Evolutionary conservation across 1,284 basidiomycete species (phyloP), one percentile per base, ranked within the genome.

Genomic region (Gomphus bonarii): DNA sequence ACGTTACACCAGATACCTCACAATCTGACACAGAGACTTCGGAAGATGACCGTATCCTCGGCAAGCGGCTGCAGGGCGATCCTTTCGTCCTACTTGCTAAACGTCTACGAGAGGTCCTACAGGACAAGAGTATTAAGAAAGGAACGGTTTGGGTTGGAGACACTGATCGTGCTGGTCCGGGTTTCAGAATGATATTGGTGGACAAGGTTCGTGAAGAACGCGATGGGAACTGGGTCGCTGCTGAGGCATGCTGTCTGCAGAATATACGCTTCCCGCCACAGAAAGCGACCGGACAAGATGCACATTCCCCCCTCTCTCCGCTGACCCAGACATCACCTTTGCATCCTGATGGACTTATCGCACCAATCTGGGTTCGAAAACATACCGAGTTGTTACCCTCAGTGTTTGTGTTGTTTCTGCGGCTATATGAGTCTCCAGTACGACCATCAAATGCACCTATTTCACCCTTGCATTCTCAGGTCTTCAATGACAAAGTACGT

Each of bases 321-420:
- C 72, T 97, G 28, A 91, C 90, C 0, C 85, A 88, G 0, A 79
- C 85, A 1, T 95, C 92, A 0, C 95, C 95, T 0, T 75, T 97
- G 14, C 81, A 91, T 68, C 95, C 95, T 0, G 95, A 99, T 68
- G 95, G 95, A 0, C 73, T 99, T 50, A 91, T 99, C 58, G 92
- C 95, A 1, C 95, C 95, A 0, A 91, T 98, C 64, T 99, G 95
- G 95, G 84, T 97, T 16, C 79, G 94, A 49, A 99, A 97, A 70
- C 95, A 98, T 66, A 88, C 91, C 0, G 84, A 91, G 8, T 81
- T 95, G 35, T 74, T 98, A 0, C 95, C 95, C 0, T 85, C 89
- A 16, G 92, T 97, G 0, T 97, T 97, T 69, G 89, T 98, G 5
- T 75, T 95, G 50, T 95, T 97, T 68, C 73, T 89, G 60, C 81